A percentile compares a stretch with the other conserved stretches of the same genome.
Evolutionary conservation across 257 asterid species (phyloP).

Genomic region (Solanum etuberosum): DNA sequence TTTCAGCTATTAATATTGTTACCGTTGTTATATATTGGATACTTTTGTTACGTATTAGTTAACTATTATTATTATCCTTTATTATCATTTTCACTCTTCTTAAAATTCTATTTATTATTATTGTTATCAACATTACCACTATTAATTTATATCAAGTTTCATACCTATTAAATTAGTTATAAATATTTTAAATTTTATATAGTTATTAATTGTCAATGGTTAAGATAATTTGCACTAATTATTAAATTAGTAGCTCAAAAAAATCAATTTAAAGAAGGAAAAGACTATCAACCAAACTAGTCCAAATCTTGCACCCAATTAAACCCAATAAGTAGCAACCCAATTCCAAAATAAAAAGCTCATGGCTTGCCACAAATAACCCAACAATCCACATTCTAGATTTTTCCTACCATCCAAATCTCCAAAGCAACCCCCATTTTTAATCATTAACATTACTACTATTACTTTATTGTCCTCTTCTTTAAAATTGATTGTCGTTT

Average conservation of each 20-base stretch:
- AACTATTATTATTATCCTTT: background rate
- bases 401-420: background rate
- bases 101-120: background rate
- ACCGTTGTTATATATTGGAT: background rate
- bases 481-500: background rate
- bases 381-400: background rate
- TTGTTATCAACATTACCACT: background rate
- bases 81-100: background rate
- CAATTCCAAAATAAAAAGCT: background rate
- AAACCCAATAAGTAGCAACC: background rate
- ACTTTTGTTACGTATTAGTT: background rate
- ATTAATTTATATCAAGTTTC: background rate
- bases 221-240: background rate
- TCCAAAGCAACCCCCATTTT: background rate
- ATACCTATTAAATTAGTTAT: background rate
- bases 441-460: background rate
- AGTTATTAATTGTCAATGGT: background rate
- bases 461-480: background rate
- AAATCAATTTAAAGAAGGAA: background rate
- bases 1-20: background rate
- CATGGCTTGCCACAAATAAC: background rate
- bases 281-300: background rate
- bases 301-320: background rate
- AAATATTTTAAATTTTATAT: background rate
- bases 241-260: background rate